Base-by-base conservation (phyloP, 441 rosid genomes). In the Arabidopsis hybrid region DNA sequence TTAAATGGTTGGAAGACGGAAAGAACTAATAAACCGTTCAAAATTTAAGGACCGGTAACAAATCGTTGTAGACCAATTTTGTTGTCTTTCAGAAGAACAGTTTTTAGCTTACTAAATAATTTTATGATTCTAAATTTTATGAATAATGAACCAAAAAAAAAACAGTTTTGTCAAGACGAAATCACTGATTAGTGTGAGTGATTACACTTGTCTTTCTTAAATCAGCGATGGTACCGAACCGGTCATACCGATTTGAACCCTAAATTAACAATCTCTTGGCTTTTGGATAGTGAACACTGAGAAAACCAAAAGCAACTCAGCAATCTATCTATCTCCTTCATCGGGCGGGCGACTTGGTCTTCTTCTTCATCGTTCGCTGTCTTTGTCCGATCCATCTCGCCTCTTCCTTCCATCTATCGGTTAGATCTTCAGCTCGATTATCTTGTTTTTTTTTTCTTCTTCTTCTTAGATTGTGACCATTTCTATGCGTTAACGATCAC, bases 341-440 rank as follows among this genome's bases (percentile, higher is more conserved):
- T 34, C n/a, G n/a, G n/a, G n/a, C 46, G 16, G 17, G 11, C 17
- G 45, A 40, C 52, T 12, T 4, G 21, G 7, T 47, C 69, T 47
- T 35, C 47, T 17, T 36, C 63, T 46, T 16, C 47, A 6, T 38
- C 16, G 6, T 59, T 38, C 1, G 47, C 64, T 60, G 46, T 59
- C 64, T 17, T 18, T 38, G 47, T n/a, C n/a, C n/a, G n/a, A n/a
- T n/a, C n/a, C n/a, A n/a, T n/a, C 56, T 49, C 42, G 34, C 46
- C 69, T 16, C 34, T 65, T 65, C 46, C 1, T 18, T 50, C 18
- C 12, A 7, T 49, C 10, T 49, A 49, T 32, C 10, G 69, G 69
- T 65, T 35, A 65, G 69, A 65, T 65, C 69, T 50, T 65, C 32
- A 17, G 18, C 69, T 50, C 55, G 9, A 32, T 43, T 43, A 13